Base-by-base conservation (phyloP, 352 stramenopile genomes). In the Phytopythium vexans region DNA sequence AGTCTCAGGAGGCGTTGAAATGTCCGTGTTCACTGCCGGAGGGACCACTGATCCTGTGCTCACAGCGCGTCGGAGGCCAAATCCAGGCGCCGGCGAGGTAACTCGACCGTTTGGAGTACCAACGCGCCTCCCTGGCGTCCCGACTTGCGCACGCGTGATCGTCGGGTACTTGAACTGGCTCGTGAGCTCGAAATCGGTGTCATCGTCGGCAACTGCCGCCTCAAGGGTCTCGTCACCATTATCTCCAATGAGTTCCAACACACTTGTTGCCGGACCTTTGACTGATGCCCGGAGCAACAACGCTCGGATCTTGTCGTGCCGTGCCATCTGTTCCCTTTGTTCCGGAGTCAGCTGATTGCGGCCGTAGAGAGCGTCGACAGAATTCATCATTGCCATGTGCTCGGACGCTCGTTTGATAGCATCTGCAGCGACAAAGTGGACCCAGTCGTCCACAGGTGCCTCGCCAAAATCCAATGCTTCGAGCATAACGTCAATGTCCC, bases 401-500 rank as follows among this genome's bases (percentile, higher is more conserved):
- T 1, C 39, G 43, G 44, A 55, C 41, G 31, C 46, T 27, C 7
- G 47, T 15, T 15, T 36, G 2, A n/a, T 12, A 8, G 27, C 7
- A 42, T 56, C 54, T 1, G 50, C 47, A 8, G 64, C 50, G 15
- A 70, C 60, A 32, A 65, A 64, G 27, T 64, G 53, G 52, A 84
- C 64, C 73, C 73, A 84, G 8, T 81, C 70, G 35, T 81, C 70
- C 31, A 53, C 57, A 12, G 68, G 55, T 15, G 60, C 58, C 8
- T 78, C 65, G 16, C 73, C 60, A 16, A 62, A 65, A 12, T 72
- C 66, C 15, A 84, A 54, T 34, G 62, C 57, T 52, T 81, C 55
- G 40, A 84, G 64, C n/a, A 81, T 47, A 2, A 74, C 41, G 15
- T 84, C 73, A 2, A 69, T 58, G 39, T 81, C 56, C 8, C 76